These are phyloP conservation scores for Collariella sp. DNA, from an alignment of 495 filamentous ascomycete genomes.

Conservation along the genomic window DNA sequence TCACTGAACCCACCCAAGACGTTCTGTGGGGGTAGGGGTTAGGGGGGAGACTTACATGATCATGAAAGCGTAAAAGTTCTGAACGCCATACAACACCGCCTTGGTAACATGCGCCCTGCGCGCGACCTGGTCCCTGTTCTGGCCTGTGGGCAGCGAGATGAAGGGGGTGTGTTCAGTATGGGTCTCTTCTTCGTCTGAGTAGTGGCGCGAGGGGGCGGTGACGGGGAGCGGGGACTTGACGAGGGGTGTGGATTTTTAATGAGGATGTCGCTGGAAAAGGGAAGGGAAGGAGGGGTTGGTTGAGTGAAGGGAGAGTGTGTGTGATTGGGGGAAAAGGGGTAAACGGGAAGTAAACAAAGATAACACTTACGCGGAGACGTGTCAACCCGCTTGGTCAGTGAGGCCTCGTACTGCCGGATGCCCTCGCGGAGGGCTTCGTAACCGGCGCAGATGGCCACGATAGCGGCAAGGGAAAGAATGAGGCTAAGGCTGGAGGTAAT, in stretches of 20 bases:
- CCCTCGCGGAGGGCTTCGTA: constrained; percentile 81
- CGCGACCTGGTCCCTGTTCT: constrained; percentile 46
- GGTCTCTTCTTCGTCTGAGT: constrained; percentile 32
- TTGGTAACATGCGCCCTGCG: constrained; percentile 63
- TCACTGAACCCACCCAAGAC: neutral
- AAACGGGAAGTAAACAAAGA: neutral
- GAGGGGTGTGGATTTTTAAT: constrained; percentile 10
- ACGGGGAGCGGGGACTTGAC: constrained; percentile 3
- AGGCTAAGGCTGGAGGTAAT: constrained; percentile 62
- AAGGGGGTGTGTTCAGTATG: constrained; percentile 49
- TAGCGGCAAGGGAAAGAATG: constrained; percentile 68
- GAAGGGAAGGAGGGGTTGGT: constrained; percentile 3
- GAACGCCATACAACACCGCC: constrained; percentile 76
- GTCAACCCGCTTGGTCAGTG: constrained; percentile 44
- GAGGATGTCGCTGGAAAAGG: neutral
- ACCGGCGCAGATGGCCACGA: constrained; percentile 74
- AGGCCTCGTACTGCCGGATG: constrained; percentile 67
- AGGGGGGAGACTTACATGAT: constrained; percentile 71
- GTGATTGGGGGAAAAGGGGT: neutral
- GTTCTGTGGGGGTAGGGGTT: neutral
- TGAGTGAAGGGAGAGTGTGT: neutral
- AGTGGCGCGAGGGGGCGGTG: neutral
- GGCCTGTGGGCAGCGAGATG: constrained; percentile 40
- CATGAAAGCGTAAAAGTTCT: constrained; percentile 99
- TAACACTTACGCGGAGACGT: constrained; percentile 47